Percentiles rank a stretch among this genome's conserved stretches.
These are phyloP conservation scores for Corynespora cassiicola DNA, from an alignment of 2,329 filamentous ascomycete species.

Conservation along the genomic window DNA sequence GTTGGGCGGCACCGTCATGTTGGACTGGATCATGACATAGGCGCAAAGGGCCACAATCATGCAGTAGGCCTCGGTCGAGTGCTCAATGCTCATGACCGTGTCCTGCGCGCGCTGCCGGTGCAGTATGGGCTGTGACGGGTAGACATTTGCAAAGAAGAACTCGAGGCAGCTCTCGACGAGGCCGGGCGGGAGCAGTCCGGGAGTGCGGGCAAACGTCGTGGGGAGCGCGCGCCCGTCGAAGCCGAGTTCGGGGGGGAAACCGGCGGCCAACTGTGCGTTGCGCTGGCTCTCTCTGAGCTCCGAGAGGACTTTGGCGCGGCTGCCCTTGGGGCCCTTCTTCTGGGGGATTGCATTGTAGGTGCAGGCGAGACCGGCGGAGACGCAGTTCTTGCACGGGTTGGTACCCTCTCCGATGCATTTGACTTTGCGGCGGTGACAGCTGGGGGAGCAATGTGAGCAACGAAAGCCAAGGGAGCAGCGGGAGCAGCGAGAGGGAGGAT, in stretches of 20 bases:
- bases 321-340: conserved; percentile 69
- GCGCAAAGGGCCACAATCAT: conserved; percentile 60
- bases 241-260: conserved; percentile 42
- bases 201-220: conserved; percentile 54
- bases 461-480: conserved; percentile 10
- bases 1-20: conserved; percentile 51
- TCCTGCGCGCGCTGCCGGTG: conserved; percentile 61
- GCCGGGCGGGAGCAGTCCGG: conserved; percentile 57
- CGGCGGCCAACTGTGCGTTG: conserved; percentile 53
- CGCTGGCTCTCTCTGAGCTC: conserved; percentile 63
- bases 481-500: conserved; percentile 7
- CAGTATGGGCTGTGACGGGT: conserved; percentile 69
- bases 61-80: conserved; percentile 63
- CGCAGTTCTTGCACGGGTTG: conserved; percentile 66
- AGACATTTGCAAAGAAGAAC: conserved; percentile 67
- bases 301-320: conserved; percentile 68
- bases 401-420: conserved; percentile 59
- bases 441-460: conserved; percentile 22
- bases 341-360: conserved; percentile 70
- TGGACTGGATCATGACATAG: conserved; percentile 58
- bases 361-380: conserved; percentile 65
- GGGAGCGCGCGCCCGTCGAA: conserved; percentile 50
- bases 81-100: conserved; percentile 59
- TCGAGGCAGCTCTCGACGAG: conserved; percentile 63
- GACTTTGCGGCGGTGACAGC: conserved; percentile 58